Evolutionary conservation across 495 filamentous ascomycete genomes (phyloP).

Genomic region (Saxispiralis lemnorum): DNA sequence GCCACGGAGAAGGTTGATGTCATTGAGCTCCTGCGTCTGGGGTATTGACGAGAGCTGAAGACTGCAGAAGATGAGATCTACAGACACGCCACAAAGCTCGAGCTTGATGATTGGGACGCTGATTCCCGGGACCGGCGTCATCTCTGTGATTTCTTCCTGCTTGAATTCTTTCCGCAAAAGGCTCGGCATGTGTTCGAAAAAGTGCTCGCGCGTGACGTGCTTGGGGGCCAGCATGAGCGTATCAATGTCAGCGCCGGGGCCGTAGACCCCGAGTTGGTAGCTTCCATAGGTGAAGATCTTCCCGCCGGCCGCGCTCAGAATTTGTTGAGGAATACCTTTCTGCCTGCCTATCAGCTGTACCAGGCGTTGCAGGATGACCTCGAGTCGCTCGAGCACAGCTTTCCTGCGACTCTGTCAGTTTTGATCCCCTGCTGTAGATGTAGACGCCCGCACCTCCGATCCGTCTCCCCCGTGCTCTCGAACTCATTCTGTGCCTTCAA

Average conservation of each 20-base stretch:
- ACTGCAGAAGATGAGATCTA: constrained; percentile 85
- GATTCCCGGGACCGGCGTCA: constrained; percentile 73
- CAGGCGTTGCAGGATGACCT: constrained; percentile 66
- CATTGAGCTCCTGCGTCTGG: constrained; percentile 52
- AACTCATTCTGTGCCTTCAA: constrained; percentile 80
- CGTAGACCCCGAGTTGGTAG: constrained; percentile 83
- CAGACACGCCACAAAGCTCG: constrained; percentile 72
- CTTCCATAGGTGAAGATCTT: constrained; percentile 92
- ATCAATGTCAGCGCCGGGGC: constrained; percentile 95
- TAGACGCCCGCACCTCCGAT: constrained; percentile 41
- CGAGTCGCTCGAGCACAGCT: constrained; percentile 27
- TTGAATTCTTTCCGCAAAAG: constrained; percentile 56
- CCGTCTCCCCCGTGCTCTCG: constrained; percentile 57
- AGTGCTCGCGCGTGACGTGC: constrained; percentile 71
- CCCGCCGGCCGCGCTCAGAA: constrained; percentile 65
- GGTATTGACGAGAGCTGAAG: constrained; percentile 55
- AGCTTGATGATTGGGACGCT: constrained; percentile 95
- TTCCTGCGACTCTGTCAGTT: not conserved
- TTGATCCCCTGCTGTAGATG: not conserved
- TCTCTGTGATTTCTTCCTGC: constrained; percentile 59
- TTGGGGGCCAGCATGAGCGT: constrained; percentile 81
- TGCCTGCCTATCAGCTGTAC: constrained; percentile 59
- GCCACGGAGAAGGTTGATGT: constrained; percentile 69
- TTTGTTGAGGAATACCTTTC: constrained; percentile 55
- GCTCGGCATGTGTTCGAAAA: constrained; percentile 71